A percentile compares a stretch with the other conserved stretches of the same genome.
These are phyloP conservation scores for Luffa aegyptiaca DNA, from an alignment of 306 rosid species.

Conservation along the genomic window DNA sequence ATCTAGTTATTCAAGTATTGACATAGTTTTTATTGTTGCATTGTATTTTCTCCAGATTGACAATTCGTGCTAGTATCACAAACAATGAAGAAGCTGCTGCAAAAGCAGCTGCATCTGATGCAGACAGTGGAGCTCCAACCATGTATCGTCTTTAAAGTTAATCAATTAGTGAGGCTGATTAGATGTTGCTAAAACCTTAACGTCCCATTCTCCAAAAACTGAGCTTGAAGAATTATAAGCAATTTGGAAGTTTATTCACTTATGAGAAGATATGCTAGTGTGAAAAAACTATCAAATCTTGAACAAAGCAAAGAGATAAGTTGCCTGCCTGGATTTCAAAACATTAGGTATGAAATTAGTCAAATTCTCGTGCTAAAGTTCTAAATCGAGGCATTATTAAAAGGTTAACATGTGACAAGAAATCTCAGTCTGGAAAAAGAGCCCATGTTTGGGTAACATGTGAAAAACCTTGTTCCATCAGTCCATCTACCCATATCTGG, in stretches of 20 bases:
- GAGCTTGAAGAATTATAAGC: background rate
- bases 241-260: background rate
- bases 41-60: conserved; percentile 26
- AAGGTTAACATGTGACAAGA: background rate
- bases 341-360: background rate
- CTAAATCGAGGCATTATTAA: background rate
- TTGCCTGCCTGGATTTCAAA: background rate
- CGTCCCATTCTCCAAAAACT: background rate
- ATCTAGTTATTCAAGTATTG: background rate
- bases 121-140: conserved; percentile 72
- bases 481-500: background rate
- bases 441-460: background rate
- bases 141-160: conserved; percentile 30
- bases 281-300: background rate
- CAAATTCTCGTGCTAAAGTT: background rate
- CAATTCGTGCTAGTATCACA: conserved; percentile 36
- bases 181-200: background rate
- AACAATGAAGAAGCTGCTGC: conserved; percentile 64
- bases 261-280: background rate
- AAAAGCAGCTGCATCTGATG: conserved; percentile 53
- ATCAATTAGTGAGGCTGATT: conserved; percentile 18
- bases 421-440: background rate
- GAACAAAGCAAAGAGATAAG: background rate
- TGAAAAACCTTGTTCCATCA: background rate
- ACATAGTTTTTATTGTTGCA: background rate